Percentiles rank a stretch among this genome's conserved stretches.
Conservation (phyloP, 345 rosid species). For the Brassica juncea region DNA sequence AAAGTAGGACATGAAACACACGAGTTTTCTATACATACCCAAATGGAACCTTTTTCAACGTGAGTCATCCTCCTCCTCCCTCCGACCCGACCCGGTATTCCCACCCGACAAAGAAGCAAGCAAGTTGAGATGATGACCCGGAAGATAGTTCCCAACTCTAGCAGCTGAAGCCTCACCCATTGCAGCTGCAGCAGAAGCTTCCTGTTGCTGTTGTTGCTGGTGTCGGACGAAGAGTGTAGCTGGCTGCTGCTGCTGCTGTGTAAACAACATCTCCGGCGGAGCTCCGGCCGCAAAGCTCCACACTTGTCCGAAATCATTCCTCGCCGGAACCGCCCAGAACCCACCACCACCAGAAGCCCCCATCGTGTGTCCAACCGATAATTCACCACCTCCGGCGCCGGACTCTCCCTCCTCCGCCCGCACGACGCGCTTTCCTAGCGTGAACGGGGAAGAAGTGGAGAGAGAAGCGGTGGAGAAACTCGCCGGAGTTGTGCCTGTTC, state of each 20-base stretch:
- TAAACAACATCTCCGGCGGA: constrained; percentile 64
- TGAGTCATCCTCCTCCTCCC: constrained; percentile 61
- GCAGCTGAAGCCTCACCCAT: constrained; percentile 98
- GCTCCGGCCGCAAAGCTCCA: constrained; percentile 75
- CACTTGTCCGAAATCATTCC: constrained; percentile 70
- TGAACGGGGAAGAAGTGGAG: constrained; percentile 64
- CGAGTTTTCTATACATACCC: constrained; percentile 26
- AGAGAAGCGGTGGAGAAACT: constrained; percentile 44
- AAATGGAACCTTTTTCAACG: constrained; percentile 28
- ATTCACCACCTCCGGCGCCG: constrained; percentile 37
- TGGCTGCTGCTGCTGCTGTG: constrained; percentile 49
- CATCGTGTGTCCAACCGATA: constrained; percentile 46
- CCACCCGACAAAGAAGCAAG: constrained; percentile 77
- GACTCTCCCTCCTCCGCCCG: constrained; percentile 66
- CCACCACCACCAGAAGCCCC: constrained; percentile 48
- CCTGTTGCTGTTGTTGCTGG: constrained; percentile 47
- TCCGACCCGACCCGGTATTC: constrained; percentile 54
- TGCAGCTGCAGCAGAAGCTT: constrained; percentile 39
- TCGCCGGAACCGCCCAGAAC: constrained; percentile 84
- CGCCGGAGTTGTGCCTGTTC: constrained; percentile 10
- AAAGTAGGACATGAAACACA: constrained; percentile 15
- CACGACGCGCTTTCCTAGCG: constrained; percentile 79
- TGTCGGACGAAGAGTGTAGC: constrained; percentile 41
- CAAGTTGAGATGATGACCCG: constrained; percentile 74
- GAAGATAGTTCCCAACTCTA: constrained; percentile 73